Base-by-base conservation (phyloP, 2,329 filamentous ascomycete genomes). In the Lasiodiplodia sp. region DNA sequence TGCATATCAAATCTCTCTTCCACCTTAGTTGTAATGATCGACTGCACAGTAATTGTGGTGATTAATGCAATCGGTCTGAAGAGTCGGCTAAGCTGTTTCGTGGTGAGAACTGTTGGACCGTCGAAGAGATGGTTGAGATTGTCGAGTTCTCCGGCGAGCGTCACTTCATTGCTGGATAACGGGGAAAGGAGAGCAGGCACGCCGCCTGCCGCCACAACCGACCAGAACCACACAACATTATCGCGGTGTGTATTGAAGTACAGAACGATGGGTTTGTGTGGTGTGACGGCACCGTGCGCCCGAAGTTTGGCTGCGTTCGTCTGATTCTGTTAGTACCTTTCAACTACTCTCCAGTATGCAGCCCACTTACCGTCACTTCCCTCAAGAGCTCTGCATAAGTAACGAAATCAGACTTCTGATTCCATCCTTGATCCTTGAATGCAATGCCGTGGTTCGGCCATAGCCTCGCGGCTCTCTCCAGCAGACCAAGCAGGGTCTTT, bases 151-250 rank as follows among this genome's bases (percentile, higher is more conserved):
- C 67, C 67, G 8, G 40, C 37, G 38, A 68, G 49, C 2, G 67
- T 68, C 6, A 38, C 25, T 21, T 56, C 58, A 21, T 68, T 68
- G 60, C 62, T 68, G 21, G 67, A 68, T 11, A 68, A 18, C 12
- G 67, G 67, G 4, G 58, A 64, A 5, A 68, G 67, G 12, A 68
- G 52, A 34, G 67, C 60, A 18, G 67, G 67, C 21, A 68, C 44
- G 14, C 67, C 67, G 2, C 58, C 67, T 0, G 67, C 67, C 1
- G 67, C 60, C 21, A 68, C 60, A 12, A 65, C 60, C 6, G 58
- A 64, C 67, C 67, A 68, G 21, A 57, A 68, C 67, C 67, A 68
- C 14, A 68, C 53, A 4, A n/a, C 21, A 25, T 68, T 68, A 38
- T 57, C 67, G 38, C 58, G 51, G 28, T 68, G 67, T 7, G 58